A percentile compares a stretch with the other conserved stretches of the same genome.
Evolutionary conservation across 305 asterid species (phyloP).

Genomic region (Fraxinus angustifolia): DNA sequence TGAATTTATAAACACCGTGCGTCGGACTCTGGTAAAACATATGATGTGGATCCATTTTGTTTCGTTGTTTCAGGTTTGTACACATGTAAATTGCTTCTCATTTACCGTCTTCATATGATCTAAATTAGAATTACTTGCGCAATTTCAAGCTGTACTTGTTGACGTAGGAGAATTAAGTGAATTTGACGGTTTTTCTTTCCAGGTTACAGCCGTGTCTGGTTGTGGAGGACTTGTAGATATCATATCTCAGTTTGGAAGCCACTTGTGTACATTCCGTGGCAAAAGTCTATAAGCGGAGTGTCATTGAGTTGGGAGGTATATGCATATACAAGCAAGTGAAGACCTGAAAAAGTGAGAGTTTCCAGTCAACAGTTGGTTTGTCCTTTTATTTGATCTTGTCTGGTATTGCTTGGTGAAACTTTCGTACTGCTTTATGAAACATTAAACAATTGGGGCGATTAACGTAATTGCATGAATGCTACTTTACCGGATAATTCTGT

Average conservation of each 20-base stretch:
- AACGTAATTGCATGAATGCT: background rate
- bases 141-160: background rate
- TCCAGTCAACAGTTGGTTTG: background rate
- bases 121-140: background rate
- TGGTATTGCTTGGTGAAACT: background rate
- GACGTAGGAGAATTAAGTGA: background rate
- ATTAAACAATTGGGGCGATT: background rate
- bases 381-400: background rate
- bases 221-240: slow-evolving; percentile 83
- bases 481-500: background rate
- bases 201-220: slow-evolving; percentile 83
- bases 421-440: background rate
- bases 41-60: background rate
- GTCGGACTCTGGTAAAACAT: background rate
- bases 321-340: background rate
- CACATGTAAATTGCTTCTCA: background rate
- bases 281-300: slow-evolving; percentile 30
- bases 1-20: background rate
- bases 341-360: background rate
- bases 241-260: slow-evolving; percentile 87
- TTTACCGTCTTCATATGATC: background rate
- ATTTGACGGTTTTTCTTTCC: background rate
- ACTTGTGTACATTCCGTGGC: slow-evolving; percentile 72
- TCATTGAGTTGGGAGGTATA: background rate
- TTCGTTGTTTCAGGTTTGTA: background rate